Conservation (phyloP, 2,329 filamentous ascomycete genomes). For the Claviceps citrina region DNA sequence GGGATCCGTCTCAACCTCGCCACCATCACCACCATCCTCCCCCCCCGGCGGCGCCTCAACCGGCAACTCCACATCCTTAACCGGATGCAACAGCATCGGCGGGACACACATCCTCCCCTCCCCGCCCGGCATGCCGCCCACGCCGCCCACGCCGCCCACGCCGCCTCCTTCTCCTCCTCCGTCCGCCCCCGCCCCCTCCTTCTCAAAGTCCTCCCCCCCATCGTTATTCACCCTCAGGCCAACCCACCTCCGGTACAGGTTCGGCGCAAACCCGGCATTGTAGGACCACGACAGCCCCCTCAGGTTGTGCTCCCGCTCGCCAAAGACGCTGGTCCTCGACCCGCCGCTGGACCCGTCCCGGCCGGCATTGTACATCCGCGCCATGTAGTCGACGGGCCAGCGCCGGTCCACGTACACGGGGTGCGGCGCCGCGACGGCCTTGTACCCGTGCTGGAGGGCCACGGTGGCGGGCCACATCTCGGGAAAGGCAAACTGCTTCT, state of each 20-base stretch:
- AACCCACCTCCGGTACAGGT: constrained; percentile 74
- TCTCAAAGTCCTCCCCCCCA: constrained; percentile 62
- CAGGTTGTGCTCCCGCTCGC: constrained; percentile 80
- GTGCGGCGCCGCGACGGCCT: constrained; percentile 82
- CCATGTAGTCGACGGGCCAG: constrained; percentile 69
- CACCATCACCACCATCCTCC: background rate
- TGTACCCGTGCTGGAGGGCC: constrained; percentile 80
- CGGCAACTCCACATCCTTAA: constrained; percentile 59
- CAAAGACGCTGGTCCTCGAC: constrained; percentile 56
- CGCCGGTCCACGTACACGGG: constrained; percentile 74
- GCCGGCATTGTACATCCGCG: constrained; percentile 66
- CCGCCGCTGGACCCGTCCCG: constrained; percentile 62
- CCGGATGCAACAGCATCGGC: constrained; percentile 75
- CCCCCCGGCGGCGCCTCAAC: constrained; percentile 41
- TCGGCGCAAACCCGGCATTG: constrained; percentile 65
- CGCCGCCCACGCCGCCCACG: constrained; percentile 28
- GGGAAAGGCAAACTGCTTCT: constrained; percentile 80
- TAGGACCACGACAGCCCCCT: constrained; percentile 84
- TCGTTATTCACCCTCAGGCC: constrained; percentile 67
- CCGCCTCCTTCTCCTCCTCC: constrained; percentile 34
- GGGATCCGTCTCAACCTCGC: constrained; percentile 29
- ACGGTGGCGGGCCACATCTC: constrained; percentile 92
- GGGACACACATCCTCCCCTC: constrained; percentile 84
- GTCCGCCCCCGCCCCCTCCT: constrained; percentile 34
- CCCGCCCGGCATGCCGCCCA: constrained; percentile 38